Evolutionary conservation across 371 early-diverging fungal genomes (phyloP), one percentile per base, ranked within the genome.

Genomic region (Funneliformis caledonium): DNA sequence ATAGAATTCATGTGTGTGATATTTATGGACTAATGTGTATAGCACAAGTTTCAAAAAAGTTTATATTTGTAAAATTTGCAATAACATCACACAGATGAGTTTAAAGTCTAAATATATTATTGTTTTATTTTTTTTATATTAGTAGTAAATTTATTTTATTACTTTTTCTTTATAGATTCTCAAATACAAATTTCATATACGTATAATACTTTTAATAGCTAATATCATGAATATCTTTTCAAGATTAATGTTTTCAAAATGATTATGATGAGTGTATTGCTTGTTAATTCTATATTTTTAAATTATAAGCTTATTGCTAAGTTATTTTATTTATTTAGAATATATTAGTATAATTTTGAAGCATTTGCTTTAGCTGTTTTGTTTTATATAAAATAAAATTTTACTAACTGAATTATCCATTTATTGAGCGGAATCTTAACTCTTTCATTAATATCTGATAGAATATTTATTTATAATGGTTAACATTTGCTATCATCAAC

Each of bases 171-270:
- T 37, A 1, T 74, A 83, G 80, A 84, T 70, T 90, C 90, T 78
- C 92, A 92, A 83, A 86, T 96, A 16, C 88, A 92, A 76, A 89
- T 96, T 64, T 96, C 96, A 52, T 96, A 96, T 82, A 96, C 96
- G 11, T 97, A 96, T 90, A 88, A 89, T 99, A 72, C 99, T n/a
- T n/a, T n/a, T n/a, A 99, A 88, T 99, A 99, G 87, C 88, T 99
- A 76, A 99, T 99, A 99, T 93, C 43, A 99, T 99, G 99, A 98
- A 98, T 87, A 99, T 99, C 86, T 95, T 99, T n/a, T 98, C 99
- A 48, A 81, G 87, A 12, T 64, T 86, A 68, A 56, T 19, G 19
- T 19, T 56, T 56, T 5, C 0, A 56, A 19, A 56, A 56, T 37
- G 37, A 2, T 37, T 37, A 37, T 37, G 37, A 37, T 37, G 37